Base-by-base conservation (phyloP, 176 grass and related monocot species). In the Phragmites australis region DNA sequence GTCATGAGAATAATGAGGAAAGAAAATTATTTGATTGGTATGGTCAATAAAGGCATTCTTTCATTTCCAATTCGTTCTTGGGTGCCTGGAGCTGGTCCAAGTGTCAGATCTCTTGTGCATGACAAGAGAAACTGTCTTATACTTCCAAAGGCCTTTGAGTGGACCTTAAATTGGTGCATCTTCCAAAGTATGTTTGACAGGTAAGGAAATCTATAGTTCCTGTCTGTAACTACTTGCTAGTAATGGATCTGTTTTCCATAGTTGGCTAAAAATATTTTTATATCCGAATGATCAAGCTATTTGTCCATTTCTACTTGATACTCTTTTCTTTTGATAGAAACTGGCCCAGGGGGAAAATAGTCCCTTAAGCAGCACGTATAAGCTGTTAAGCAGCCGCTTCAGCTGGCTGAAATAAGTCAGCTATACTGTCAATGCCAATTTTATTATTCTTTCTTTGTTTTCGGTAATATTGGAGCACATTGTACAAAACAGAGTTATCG, bases 131-230 rank as follows among this genome's bases (percentile, higher is more conserved):
- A 91, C 46, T 56, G 89, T 86, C 76, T 99, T 79, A 91, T 99
- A 86, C 81, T 99, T 44, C 93, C 96, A 7, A 99, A 99, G 77
- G 90, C 96, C 42, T 84, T 99, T 29, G 96, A 99, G 72, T 99
- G 96, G 96, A 95, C 96, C 40, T 91, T 99, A 83, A 87, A 99
- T 77, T 99, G 96, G 96, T 99, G 96, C 87, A 91, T 99, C 88
- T 99, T 99, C 77, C 90, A 91, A 86, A 95, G 87, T 59, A 93
- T 99, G 96, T 99, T 99, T 90, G 96, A 99, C 70, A 93, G 93
- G 96, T 99, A 88, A 70, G 78, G 69, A 70, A 74, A 18, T 22
- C 0, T 14, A 51, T 67, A 86, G 32, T 34, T 78, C 18, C 26
- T 46, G 22, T 78, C 65, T 84, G 27, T 75, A 72, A 50, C 37